Evolutionary conservation across 1,284 basidiomycete genomes (phyloP).

Genomic region (Tremellales sp.): DNA sequence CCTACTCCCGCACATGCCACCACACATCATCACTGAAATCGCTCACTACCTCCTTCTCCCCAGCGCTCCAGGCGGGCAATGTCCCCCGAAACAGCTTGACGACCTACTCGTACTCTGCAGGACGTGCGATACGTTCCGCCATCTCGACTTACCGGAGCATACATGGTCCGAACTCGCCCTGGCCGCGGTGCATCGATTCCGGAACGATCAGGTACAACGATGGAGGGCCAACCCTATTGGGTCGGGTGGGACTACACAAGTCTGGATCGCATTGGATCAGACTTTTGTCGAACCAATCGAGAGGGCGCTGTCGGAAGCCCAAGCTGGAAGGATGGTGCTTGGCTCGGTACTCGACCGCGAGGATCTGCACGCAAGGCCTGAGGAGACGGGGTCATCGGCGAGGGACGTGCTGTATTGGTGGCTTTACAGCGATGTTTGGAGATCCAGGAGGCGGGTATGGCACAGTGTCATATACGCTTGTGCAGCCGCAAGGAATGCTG

Average conservation of each 20-base stretch:
- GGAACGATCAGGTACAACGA: constrained; percentile 4
- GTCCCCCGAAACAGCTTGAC: background rate
- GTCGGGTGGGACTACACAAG: constrained; percentile 7
- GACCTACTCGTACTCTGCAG: constrained; percentile 11
- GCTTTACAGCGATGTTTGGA: constrained; percentile 16
- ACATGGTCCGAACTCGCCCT: constrained; percentile 13
- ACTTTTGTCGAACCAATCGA: constrained; percentile 13
- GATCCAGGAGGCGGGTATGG: constrained; percentile 22
- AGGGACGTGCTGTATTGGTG: constrained; percentile 25
- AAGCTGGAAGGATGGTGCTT: too few relatives aligned
- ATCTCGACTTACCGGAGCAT: constrained; percentile 7
- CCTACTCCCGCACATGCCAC: background rate
- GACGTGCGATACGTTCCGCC: constrained; percentile 7
- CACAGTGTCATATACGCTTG: constrained; percentile 18
- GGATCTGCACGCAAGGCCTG: background rate
- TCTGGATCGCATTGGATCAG: constrained; percentile 12
- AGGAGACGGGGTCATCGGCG: background rate
- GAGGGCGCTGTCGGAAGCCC: constrained; percentile 1
- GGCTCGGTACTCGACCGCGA: too few relatives aligned
- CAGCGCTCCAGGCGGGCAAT: background rate
- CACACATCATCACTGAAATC: constrained; percentile 1
- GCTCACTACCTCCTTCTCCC: constrained; percentile 6
- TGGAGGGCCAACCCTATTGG: constrained; percentile 22
- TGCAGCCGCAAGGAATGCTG: constrained; percentile 23
- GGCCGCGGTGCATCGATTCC: constrained; percentile 7